Evolutionary conservation across 2,329 filamentous ascomycete genomes (phyloP), one percentile per base, ranked within the genome.

Genomic region (Aspergillus ibericus): DNA sequence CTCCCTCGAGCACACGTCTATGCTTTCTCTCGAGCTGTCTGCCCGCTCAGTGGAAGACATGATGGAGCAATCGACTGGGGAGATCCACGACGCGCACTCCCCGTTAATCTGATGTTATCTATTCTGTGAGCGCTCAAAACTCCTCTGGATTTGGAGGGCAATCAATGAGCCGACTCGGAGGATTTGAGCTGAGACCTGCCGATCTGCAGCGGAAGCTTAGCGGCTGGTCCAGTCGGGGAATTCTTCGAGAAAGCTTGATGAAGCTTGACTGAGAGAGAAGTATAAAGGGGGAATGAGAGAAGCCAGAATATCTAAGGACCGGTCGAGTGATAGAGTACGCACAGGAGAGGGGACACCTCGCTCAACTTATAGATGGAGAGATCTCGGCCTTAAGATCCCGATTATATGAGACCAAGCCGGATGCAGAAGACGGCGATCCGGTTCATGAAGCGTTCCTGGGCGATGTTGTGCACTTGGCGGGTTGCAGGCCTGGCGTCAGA

Each of bases 31-130:
- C 15, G 56, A 34, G 46, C 36, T 15, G n/a, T 53, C 56, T 16
- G 47, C 48, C 55, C 53, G 47, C 52, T 53, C 53, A 15, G 56
- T 27, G 12, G 46, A 59, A 34, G 50, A 47, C 61, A 66, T 66
- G 48, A 32, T 15, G n/a, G 18, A 13, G 10, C 44, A 29, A 29
- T 29, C 15, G 4, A 16, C 15, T 9, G 4, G 10, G 6, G 18
- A 42, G 4, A 20, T 42, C n/a, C 18, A 20, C 2, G 12, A 15
- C 5, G 9, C 13, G 38, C 13, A 12, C 27, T 10, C n/a, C 18
- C 25, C 12, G 6, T 10, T 29, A 8, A 9, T 32, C 8, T n/a
- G 9, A 3, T 29, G 9, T 32, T 25, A 16, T 4, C 29, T 10
- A 7, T 18, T 7, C 25, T 12, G 44, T 32, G 15, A 5, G 22